Base-by-base conservation (phyloP, 192 early-diverging fungal genomes). In the Rhizophagus prolifer region DNA sequence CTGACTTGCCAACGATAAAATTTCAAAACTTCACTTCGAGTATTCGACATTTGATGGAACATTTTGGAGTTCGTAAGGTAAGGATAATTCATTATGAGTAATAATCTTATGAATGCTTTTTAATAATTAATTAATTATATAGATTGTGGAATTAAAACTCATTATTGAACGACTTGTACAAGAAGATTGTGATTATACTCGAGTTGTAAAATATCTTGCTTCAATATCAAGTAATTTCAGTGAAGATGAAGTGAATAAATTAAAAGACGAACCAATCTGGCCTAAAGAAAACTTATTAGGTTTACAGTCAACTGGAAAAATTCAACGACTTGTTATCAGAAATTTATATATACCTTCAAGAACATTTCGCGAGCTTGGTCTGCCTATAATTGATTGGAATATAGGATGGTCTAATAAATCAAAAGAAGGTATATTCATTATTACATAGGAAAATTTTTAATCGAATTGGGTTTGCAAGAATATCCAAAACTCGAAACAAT, bases 101-200 rank as follows among this genome's bases (percentile, higher is more conserved):
- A 34, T 34, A 34, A 34, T 34, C 4, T 34, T n/a, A n/a, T n/a
- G n/a, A 31, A 2, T 3, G 19, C 58, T 62, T 47, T 28, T 12
- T 58, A 19, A 28, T 16, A 34, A 34, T 34, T 34, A 34, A 34
- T 34, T 34, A 34, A 3, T 34, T 6, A 8, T 9, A 41, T 12
- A 44, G 41, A 0, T 44, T 30, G 23, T 54, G 0, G 4, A 13
- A 14, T 44, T 64, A n/a, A 75, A 62, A 1, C 9, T 21, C 34
- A 19, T 36, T 3, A 14, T 44, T 44, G 10, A 44, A 12, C 36
- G 36, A 38, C 36, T 38, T 38, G 31, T 34, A 12, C 87, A 88
- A 14, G 86, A 93, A 36, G 90, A 90, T 65, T 96, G 93, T 93
- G 92, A 94, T 69, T 91, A 95, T 77, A 84, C 91, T n/a, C 88